A percentile compares a stretch with the other conserved stretches of the same genome.
Evolutionary conservation across 2,329 filamentous ascomycete species (phyloP).

Genomic region (Trichophyton verrucosum): DNA sequence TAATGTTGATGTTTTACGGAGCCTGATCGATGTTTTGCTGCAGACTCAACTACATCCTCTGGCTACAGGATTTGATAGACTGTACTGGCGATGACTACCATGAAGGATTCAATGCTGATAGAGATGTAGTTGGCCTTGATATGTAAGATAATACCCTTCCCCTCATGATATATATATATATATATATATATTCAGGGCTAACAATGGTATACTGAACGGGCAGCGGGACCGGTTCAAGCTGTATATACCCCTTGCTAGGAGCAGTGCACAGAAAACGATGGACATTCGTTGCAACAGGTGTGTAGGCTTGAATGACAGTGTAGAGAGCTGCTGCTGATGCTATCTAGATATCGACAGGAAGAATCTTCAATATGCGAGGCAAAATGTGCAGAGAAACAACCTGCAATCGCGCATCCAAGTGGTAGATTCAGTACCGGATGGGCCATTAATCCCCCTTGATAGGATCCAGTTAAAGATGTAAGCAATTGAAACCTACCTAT

Average conservation of each 20-base stretch:
- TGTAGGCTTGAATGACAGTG: neutral
- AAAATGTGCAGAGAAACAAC: constrained; percentile 56
- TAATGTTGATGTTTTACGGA: neutral
- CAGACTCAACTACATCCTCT: constrained; percentile 79
- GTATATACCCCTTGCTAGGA: constrained; percentile 79
- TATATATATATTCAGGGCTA: neutral
- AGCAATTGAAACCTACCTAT: neutral
- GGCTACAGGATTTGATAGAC: constrained; percentile 73
- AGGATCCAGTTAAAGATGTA: constrained; percentile 19
- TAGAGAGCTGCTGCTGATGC: constrained; percentile 12
- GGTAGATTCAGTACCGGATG: constrained; percentile 40
- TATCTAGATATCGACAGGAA: constrained; percentile 57
- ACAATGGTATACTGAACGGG: neutral
- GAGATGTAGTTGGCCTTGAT: constrained; percentile 59
- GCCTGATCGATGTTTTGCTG: constrained; percentile 23
- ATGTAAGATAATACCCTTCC: constrained; percentile 38
- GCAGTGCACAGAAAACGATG: constrained; percentile 56
- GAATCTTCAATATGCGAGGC: constrained; percentile 52
- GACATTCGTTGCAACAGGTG: constrained; percentile 57
- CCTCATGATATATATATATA: neutral
- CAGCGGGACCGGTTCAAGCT: constrained; percentile 74
- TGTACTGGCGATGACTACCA: constrained; percentile 42
- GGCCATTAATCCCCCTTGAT: constrained; percentile 52
- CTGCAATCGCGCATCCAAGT: constrained; percentile 54
- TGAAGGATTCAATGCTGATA: constrained; percentile 41